Evolutionary conservation across 352 stramenopile species (phyloP).

Genomic region (Phytopythium litorale): DNA sequence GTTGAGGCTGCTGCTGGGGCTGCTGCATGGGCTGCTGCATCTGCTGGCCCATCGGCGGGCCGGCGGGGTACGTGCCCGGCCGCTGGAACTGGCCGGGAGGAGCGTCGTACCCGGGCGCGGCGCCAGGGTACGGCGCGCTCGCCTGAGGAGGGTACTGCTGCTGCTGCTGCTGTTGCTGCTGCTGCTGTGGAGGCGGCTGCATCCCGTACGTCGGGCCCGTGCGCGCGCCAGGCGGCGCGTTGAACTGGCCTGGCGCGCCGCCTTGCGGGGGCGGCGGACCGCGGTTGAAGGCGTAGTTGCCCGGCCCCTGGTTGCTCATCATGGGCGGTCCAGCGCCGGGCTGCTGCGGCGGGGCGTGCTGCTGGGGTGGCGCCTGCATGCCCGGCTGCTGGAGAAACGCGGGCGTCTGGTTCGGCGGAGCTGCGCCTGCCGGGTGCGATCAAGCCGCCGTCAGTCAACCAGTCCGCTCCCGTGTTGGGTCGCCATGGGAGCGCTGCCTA

Average conservation of each 20-base stretch:
- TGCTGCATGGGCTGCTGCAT: slow-evolving; percentile 14
- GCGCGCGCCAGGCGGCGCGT: neutral
- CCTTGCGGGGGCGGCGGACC: slow-evolving; percentile 20
- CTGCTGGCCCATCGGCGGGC: slow-evolving; percentile 1
- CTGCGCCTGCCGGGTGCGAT: neutral
- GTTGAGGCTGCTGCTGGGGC: slow-evolving; percentile 26
- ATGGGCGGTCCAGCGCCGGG: slow-evolving; percentile 1
- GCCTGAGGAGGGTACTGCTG: slow-evolving; percentile 18
- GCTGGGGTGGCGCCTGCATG: slow-evolving; percentile 16
- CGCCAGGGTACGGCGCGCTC: slow-evolving; percentile 19
- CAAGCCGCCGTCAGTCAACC: neutral
- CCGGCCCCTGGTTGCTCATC: slow-evolving; percentile 3
- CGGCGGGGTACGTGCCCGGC: slow-evolving; percentile 9
- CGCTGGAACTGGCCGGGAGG: slow-evolving; percentile 11
- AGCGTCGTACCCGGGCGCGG: slow-evolving; percentile 6
- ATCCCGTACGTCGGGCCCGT: slow-evolving; percentile 10
- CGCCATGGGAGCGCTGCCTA: neutral
- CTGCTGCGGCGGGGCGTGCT: neutral
- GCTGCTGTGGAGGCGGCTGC: slow-evolving; percentile 9
- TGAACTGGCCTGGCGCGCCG: neutral
- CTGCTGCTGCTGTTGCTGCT: slow-evolving; percentile 6
- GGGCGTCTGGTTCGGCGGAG: slow-evolving; percentile 16
- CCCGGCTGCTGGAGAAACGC: slow-evolving; percentile 21
- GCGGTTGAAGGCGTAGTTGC: slow-evolving; percentile 1
- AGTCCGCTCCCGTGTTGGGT: neutral